Conservation (phyloP, 2,329 filamentous ascomycete genomes). For the Phialemonium atrogriseum region DNA sequence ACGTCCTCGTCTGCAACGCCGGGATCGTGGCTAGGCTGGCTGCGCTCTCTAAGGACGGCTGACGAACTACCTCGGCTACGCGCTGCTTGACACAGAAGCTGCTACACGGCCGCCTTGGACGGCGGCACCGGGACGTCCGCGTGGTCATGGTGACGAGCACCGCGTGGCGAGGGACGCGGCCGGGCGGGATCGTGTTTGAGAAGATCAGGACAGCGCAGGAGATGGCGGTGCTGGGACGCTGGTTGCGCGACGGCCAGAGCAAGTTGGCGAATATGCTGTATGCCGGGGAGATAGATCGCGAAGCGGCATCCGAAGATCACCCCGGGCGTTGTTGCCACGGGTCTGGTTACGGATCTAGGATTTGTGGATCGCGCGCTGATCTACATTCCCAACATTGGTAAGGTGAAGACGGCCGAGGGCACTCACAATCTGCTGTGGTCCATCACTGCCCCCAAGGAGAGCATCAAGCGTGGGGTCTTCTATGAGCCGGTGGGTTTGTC, state of each 20-base stretch:
- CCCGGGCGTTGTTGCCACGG: slow-evolving; percentile 11
- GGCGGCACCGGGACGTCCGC: slow-evolving; percentile 2
- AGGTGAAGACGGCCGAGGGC: slow-evolving; percentile 3
- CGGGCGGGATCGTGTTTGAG: not conserved
- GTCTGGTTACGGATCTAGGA: slow-evolving; percentile 4
- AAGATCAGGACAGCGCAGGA: slow-evolving; percentile 2
- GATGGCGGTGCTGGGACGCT: slow-evolving; percentile 1
- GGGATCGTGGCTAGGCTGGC: slow-evolving; percentile 26
- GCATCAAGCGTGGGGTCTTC: slow-evolving; percentile 5
- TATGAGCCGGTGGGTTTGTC: no score
- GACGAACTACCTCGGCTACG: slow-evolving; percentile 32
- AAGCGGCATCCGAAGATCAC: slow-evolving; percentile 12
- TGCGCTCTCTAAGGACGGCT: slow-evolving; percentile 25
- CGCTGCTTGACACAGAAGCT: slow-evolving; percentile 24
- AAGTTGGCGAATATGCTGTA: slow-evolving; percentile 18
- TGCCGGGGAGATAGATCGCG: slow-evolving; percentile 11
- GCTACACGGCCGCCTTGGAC: not conserved
- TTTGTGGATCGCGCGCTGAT: not conserved
- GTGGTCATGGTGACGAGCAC: slow-evolving; percentile 2
- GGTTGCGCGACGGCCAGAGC: slow-evolving; percentile 13
- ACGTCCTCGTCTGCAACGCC: slow-evolving; percentile 31
- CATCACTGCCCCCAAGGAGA: slow-evolving; percentile 2
- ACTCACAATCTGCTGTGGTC: no score
- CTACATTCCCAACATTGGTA: not conserved
- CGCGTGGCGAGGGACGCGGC: not conserved